Evolutionary conservation across 805 yeast species (phyloP).

Genomic region (Wickerhamiella allomyrinae): DNA sequence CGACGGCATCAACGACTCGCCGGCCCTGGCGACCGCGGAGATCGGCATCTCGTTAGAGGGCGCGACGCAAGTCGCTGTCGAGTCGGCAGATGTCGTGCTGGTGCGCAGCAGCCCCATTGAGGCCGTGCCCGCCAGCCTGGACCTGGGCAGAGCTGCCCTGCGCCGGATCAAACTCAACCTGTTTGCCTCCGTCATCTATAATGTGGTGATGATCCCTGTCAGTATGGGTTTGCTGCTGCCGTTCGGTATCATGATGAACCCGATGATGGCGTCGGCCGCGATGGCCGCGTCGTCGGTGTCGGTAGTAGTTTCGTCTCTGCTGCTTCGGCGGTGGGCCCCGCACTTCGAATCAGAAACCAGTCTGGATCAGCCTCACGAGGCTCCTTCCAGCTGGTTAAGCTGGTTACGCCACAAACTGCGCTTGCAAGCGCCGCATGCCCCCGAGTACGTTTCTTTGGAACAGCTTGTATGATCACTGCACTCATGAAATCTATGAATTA

Average conservation of each 20-base stretch:
- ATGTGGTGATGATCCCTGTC: constrained; percentile 77
- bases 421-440: too few species aligned
- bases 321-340: constrained; percentile 43
- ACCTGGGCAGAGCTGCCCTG: constrained; percentile 58
- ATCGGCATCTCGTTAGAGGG: constrained; percentile 84
- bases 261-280: constrained; percentile 80
- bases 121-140: constrained; percentile 38
- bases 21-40: constrained; percentile 80
- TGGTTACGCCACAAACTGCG: too few species aligned
- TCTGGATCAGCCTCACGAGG: too few species aligned
- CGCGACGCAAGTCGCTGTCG: constrained; percentile 93
- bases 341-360: too few species aligned
- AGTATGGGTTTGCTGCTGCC: constrained; percentile 89
- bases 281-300: constrained; percentile 90
- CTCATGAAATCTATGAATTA: too few species aligned
- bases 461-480: too few species aligned
- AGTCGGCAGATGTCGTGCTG: constrained; percentile 87
- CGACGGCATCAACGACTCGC: constrained; percentile 96
- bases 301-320: constrained; percentile 68
- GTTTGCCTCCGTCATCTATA: constrained; percentile 74
- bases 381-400: too few species aligned
- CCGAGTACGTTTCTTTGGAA: too few species aligned
- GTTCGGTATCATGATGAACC: constrained; percentile 58
- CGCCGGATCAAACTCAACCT: constrained; percentile 67
- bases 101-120: constrained; percentile 23